These are phyloP conservation scores for Elongisporangium undulatum DNA, from an alignment of 352 stramenopile genomes.

Conservation along the genomic window DNA sequence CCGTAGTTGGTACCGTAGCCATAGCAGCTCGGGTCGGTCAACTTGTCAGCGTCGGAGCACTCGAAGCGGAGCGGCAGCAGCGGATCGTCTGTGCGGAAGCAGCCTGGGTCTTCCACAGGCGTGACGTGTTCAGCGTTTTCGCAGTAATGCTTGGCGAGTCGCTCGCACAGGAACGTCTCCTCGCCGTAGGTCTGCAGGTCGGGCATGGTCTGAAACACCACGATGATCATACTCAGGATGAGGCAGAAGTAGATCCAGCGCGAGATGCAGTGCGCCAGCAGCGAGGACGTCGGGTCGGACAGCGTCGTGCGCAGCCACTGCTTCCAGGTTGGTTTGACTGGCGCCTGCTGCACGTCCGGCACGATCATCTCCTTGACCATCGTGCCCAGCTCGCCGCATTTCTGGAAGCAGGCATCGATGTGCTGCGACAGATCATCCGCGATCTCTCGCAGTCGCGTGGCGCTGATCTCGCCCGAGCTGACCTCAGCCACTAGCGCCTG, in stretches of 20 bases:
- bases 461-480: conserved; percentile 28
- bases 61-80: conserved; percentile 35
- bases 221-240: conserved; percentile 69
- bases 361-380: conserved; percentile 68
- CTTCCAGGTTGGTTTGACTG: conserved; percentile 27
- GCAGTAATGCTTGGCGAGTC: conserved; percentile 52
- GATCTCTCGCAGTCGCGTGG: conserved; percentile 41
- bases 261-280: conserved; percentile 27
- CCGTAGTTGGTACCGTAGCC: conserved; percentile 55
- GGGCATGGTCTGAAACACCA: conserved; percentile 78
- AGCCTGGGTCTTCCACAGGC: conserved; percentile 46
- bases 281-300: conserved; percentile 40
- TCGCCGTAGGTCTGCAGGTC: conserved; percentile 73
- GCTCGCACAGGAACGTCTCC: conserved; percentile 53
- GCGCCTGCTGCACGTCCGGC: conserved; percentile 22
- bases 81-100: conserved; percentile 41
- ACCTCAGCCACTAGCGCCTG: conserved; percentile 45
- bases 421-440: conserved; percentile 50
- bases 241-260: conserved; percentile 63
- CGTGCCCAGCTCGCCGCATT: conserved; percentile 51
- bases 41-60: conserved; percentile 36
- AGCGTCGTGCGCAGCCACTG: conserved; percentile 34
- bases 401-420: conserved; percentile 34
- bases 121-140: conserved; percentile 15
- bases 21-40: conserved; percentile 38